Evolutionary conservation across 768 basidiomycete species (phyloP), one percentile per base, ranked within the genome.

Genomic region (Russula sp.): DNA sequence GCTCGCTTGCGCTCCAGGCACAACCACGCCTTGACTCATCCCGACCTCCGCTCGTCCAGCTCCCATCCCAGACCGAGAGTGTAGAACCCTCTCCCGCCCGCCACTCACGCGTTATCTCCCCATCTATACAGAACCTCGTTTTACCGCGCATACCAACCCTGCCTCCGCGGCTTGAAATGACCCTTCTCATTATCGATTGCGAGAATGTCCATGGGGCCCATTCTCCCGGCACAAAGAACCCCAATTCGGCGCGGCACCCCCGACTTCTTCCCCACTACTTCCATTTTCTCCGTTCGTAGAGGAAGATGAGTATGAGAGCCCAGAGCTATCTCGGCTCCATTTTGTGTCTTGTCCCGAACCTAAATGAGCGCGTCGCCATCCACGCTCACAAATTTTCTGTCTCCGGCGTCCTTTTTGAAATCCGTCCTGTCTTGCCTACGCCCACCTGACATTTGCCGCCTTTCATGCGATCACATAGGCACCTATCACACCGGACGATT

Each of bases 281-380:
- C n/a, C n/a, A n/a, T n/a, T n/a, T n/a, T n/a, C n/a, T 6, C 67
- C 67, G 7, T 61, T 68, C 11, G 55, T 62, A 37, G 61, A 63
- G 22, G 61, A 59, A 18, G 58, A 59, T 14, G 62, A 60, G 8
- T 44, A 20, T 39, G 64, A 66, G 18, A 11, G 16, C 20, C 32
- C 39, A 4, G 59, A 54, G 20, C 37, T 32, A 42, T 40, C 52
- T 9, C 31, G 45, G 31, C 48, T 54, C 37, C 47, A 59, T 47
- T 35, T 22, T 13, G 44, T 63, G 14, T 31, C 62, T 44, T 54
- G 39, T 49, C n/a, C 57, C 39, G 37, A 55, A 27, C 63, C 40
- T 18, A 55, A 59, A 64, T 18, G 11, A 32, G 57, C 32, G 31
- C 47, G 10, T 6, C 32, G 27, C 53, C 45, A 59, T 52, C 57